These are phyloP conservation scores for Malus hybrid DNA, from an alignment of 331 rosid species.

Conservation along the genomic window DNA sequence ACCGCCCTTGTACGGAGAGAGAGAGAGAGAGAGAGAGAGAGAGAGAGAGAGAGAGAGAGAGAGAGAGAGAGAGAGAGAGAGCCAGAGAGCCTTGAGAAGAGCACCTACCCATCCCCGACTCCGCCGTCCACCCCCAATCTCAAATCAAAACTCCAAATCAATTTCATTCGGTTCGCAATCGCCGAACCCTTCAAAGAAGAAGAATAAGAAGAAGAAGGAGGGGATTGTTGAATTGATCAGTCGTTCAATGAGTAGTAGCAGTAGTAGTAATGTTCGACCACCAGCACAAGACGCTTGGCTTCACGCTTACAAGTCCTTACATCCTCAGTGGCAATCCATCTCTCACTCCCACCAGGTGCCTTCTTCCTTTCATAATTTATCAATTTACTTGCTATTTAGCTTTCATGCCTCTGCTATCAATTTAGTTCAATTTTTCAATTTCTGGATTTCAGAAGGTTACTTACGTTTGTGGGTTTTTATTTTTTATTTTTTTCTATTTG, in stretches of 20 bases:
- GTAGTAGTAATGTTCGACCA: constrained; percentile 17
- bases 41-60: neutral
- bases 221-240: neutral
- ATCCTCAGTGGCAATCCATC: constrained; percentile 64
- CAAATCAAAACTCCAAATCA: neutral
- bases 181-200: neutral
- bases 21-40: too few species aligned
- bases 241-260: constrained; percentile 28
- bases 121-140: neutral
- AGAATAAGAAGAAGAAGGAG: neutral
- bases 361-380: neutral
- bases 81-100: neutral
- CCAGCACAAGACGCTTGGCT: constrained; percentile 76
- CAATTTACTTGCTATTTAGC: neutral
- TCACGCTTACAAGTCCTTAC: constrained; percentile 43
- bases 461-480: neutral
- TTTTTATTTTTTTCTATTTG: neutral
- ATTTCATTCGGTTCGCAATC: neutral
- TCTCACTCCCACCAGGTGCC: constrained; percentile 59
- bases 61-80: neutral
- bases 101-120: neutral
- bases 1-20: neutral
- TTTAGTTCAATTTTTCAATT: neutral
- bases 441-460: neutral
- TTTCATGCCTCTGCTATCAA: neutral